Percentiles rank a stretch among this genome's conserved stretches.
These are phyloP conservation scores for Raphanus hybrid DNA, from an alignment of 441 rosid species.

Conservation along the genomic window DNA sequence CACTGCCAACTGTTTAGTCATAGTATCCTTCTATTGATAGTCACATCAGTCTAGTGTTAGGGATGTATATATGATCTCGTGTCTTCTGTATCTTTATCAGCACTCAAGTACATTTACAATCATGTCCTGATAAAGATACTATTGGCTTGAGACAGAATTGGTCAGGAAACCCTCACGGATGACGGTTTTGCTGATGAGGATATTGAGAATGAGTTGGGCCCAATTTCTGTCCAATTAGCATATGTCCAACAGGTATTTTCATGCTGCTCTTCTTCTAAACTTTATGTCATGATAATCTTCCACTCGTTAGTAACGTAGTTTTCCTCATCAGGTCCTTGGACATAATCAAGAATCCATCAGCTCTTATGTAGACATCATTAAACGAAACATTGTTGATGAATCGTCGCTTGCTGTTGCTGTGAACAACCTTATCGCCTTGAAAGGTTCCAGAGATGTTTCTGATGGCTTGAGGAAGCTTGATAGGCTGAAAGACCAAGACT, in stretches of 20 bases:
- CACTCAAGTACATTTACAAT: not conserved
- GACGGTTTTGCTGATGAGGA: slow-evolving; percentile 78
- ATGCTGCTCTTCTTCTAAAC: not conserved
- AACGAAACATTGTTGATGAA: slow-evolving; percentile 77
- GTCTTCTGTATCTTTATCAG: not conserved
- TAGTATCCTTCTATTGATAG: not conserved
- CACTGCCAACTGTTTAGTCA: not conserved
- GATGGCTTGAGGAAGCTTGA: slow-evolving; percentile 89
- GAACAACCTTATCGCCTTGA: slow-evolving; percentile 75
- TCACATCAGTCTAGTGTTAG: not conserved
- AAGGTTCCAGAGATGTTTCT: slow-evolving; percentile 78
- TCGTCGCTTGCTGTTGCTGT: slow-evolving; percentile 82
- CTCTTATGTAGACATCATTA: slow-evolving; percentile 64
- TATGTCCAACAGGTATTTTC: slow-evolving; percentile 78
- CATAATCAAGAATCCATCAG: slow-evolving; percentile 62
- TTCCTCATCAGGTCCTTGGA: slow-evolving; percentile 69
- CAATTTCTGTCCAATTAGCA: slow-evolving; percentile 79
- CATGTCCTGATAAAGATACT: slow-evolving; percentile 15
- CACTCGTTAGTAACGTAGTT: slow-evolving; percentile 20
- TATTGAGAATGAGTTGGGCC: slow-evolving; percentile 84
- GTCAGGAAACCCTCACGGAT: slow-evolving; percentile 83
- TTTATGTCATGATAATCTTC: not conserved
- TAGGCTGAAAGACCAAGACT: slow-evolving; percentile 73
- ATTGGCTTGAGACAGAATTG: slow-evolving; percentile 60
- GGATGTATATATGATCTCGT: not conserved